Conservation (phyloP, 352 stramenopile species). For the Elongisporangium undulatum region DNA sequence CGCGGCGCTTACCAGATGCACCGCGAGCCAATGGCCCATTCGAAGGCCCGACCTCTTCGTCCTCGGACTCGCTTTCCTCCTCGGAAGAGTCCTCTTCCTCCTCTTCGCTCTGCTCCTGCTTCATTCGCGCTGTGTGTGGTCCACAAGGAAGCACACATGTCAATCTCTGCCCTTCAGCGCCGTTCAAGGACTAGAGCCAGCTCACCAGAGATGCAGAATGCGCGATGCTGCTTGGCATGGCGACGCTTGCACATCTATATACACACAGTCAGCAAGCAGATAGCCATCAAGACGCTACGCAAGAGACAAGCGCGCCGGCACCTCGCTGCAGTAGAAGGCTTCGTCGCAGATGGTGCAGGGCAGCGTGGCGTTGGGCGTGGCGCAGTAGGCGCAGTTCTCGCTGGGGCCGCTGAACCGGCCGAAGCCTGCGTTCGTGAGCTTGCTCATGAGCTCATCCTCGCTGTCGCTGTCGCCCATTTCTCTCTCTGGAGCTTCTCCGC, state of each 20-base stretch:
- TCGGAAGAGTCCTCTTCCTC: conserved; percentile 50
- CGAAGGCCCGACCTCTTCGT: conserved; percentile 29
- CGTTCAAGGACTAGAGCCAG: not conserved
- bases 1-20: conserved; percentile 7
- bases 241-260: conserved; percentile 60
- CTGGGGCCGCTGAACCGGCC: conserved; percentile 14
- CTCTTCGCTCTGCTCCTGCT: conserved; percentile 52
- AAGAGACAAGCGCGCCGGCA: conserved; percentile 14
- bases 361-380: conserved; percentile 40
- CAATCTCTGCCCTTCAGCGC: not conserved
- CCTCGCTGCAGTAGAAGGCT: conserved; percentile 71
- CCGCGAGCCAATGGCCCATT: not conserved
- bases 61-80: conserved; percentile 73
- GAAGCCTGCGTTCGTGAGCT: conserved; percentile 42
- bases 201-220: conserved; percentile 58
- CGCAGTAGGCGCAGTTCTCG: conserved; percentile 78
- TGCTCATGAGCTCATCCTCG: conserved; percentile 84
- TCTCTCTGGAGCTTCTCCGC: not conserved
- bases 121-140: conserved; percentile 40
- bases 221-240: conserved; percentile 65
- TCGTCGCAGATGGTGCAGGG: conserved; percentile 65
- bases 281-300: not conserved
- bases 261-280: not conserved
- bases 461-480: conserved; percentile 77
- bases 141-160: not conserved